Evolutionary conservation across 768 basidiomycete species (phyloP).

Genomic region (Leccinum uliginosum): DNA sequence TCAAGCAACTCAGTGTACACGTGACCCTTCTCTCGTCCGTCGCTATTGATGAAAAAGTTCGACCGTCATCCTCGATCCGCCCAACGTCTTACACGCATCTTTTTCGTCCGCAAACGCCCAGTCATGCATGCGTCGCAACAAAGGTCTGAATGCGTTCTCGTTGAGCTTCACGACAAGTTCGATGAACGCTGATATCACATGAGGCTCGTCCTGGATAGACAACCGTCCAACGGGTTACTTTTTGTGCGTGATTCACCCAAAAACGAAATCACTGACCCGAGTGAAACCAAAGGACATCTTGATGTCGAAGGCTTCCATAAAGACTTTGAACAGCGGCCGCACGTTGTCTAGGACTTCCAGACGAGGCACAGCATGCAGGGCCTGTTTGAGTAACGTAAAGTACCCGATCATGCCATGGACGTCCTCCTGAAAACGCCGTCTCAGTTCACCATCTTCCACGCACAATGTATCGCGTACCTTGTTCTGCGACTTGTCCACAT

Average conservation of each 20-base stretch:
- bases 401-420: conserved; percentile 37
- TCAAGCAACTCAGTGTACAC: conserved; percentile 70
- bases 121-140: conserved; percentile 89
- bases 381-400: conserved; percentile 64
- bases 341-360: conserved; percentile 61
- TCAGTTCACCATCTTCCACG: conserved; percentile 1
- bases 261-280: conserved; percentile 25
- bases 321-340: conserved; percentile 68
- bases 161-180: conserved; percentile 92
- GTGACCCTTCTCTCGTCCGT: conserved; percentile 53
- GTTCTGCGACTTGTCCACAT: conserved; percentile 31
- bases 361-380: conserved; percentile 61
- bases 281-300: conserved; percentile 26
- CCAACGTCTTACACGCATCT: conserved; percentile 32
- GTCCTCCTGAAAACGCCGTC: conserved; percentile 15
- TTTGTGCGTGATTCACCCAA: no score
- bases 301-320: conserved; percentile 73
- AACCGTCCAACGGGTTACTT: not conserved
- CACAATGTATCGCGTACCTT: conserved; percentile 35
- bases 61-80: not conserved
- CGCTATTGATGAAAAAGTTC: conserved; percentile 2
- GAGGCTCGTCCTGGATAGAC: conserved; percentile 47
- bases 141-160: conserved; percentile 83
- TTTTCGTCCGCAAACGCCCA: conserved; percentile 77
- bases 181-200: conserved; percentile 68